Conservation (phyloP, 139 green algal genomes). For the Haematococcus lacustris region DNA sequence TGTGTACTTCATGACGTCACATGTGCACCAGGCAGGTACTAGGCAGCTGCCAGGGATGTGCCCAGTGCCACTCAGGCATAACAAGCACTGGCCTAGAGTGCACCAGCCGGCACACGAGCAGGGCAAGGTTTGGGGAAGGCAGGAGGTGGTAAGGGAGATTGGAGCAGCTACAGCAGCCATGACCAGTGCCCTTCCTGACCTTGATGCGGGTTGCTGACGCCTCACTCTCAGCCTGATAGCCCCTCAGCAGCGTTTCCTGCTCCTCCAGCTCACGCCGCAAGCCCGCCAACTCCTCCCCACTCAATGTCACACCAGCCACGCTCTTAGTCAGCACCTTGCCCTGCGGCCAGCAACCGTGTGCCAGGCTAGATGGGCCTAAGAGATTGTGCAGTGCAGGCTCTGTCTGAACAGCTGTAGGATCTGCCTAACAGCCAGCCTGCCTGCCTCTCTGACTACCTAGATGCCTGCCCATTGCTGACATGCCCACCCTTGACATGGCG, state of each 20-base stretch:
- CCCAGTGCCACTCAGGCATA: too few relatives aligned
- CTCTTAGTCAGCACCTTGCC: neutral
- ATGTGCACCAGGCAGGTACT: too few relatives aligned
- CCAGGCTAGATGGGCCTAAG: neutral
- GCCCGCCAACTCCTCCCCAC: conserved; percentile 27
- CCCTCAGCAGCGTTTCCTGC: conserved; percentile 45
- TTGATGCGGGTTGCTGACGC: conserved; percentile 40
- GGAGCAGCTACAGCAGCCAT: too few relatives aligned
- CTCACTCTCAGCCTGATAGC: conserved; percentile 55
- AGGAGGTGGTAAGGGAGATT: too few relatives aligned
- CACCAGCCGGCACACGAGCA: too few relatives aligned
- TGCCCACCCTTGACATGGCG: too few relatives aligned
- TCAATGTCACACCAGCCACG: conserved; percentile 7
- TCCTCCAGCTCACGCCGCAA: conserved; percentile 43
- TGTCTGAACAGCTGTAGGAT: neutral
- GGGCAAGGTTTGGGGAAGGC: too few relatives aligned
- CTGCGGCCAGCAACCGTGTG: neutral
- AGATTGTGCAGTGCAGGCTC: neutral
- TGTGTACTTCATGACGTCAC: too few relatives aligned
- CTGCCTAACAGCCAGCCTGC: neutral
- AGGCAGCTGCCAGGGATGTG: too few relatives aligned
- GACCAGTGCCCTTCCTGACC: too few relatives aligned
- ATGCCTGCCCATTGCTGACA: neutral
- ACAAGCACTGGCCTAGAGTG: too few relatives aligned
- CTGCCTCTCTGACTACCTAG: neutral